Percentiles rank a stretch among this genome's conserved stretches.
Conservation (phyloP, 1,284 basidiomycete species). For the Leucoagaricus sp. region DNA sequence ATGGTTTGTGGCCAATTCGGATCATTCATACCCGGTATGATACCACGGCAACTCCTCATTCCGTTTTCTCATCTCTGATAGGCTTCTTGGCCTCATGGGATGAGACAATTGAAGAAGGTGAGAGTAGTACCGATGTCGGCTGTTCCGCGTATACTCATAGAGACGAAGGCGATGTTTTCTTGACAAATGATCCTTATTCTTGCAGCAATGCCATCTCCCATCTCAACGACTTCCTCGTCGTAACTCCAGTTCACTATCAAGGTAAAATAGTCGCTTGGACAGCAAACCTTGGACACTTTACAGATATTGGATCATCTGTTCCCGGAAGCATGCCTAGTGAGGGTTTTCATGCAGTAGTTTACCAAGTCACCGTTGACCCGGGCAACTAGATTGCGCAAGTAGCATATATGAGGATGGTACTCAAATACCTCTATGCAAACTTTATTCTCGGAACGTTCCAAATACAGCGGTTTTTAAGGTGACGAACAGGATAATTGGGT, state of each 20-base stretch:
- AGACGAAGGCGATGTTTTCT: conserved; percentile 24
- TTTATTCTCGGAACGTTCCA: conserved; percentile 26
- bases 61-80: not conserved
- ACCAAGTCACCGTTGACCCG: not conserved
- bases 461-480: conserved; percentile 27
- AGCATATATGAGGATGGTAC: conserved; percentile 32
- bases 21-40: conserved; percentile 24
- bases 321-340: conserved; percentile 28
- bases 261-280: conserved; percentile 26
- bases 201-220: conserved; percentile 27
- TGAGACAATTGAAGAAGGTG: conserved; percentile 29
- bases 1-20: conserved; percentile 33
- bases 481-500: not conserved
- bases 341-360: not conserved
- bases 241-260: conserved; percentile 25
- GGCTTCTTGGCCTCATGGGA: conserved; percentile 27
- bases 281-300: conserved; percentile 28
- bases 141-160: not conserved
- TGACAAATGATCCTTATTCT: conserved; percentile 31
- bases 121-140: not conserved
- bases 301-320: conserved; percentile 24
- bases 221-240: conserved; percentile 28
- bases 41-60: not conserved
- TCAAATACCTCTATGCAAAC: conserved; percentile 32
- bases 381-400: conserved; percentile 18